Evolutionary conservation across 169 alveolate genomes (phyloP).

Genomic region (Prorocentrum cordatum): DNA sequence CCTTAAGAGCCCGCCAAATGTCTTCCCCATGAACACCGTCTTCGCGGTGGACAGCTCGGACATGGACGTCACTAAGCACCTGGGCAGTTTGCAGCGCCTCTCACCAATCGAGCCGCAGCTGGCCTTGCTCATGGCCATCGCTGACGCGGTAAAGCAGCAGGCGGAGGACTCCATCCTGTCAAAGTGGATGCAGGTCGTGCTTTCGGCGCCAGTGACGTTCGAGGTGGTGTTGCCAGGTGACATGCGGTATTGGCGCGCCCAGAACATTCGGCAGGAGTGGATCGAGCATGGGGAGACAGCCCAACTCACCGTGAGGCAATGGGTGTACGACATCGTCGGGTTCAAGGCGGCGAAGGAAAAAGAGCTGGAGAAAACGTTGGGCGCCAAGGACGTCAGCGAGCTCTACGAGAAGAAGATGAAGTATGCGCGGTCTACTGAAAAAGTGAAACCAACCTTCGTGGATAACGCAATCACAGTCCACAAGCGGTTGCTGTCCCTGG

Average conservation of each 20-base stretch:
- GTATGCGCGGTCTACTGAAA: not conserved
- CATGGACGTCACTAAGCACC: not conserved
- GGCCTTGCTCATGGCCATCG: not conserved
- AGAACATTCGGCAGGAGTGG: not conserved
- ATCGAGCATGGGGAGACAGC: not conserved
- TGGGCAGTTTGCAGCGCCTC: not conserved
- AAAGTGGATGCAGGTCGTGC: not conserved
- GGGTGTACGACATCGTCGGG: conserved; percentile 3
- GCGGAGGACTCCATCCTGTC: not conserved
- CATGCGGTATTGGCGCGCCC: not conserved
- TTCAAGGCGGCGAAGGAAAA: not conserved
- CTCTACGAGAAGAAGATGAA: not conserved
- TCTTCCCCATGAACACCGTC: too few relatives aligned
- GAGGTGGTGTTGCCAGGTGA: not conserved
- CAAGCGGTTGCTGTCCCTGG: not conserved
- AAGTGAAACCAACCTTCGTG: not conserved
- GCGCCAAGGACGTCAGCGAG: not conserved
- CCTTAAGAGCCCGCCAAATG: too few relatives aligned
- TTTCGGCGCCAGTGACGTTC: not conserved
- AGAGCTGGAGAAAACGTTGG: not conserved
- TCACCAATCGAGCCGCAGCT: conserved; percentile 1
- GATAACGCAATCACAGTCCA: not conserved
- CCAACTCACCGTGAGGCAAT: not conserved
- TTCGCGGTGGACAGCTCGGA: too few relatives aligned
- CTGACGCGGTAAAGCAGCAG: not conserved